Percentiles rank a stretch among this genome's conserved stretches.
Conservation (phyloP, 768 basidiomycete species). For the Gelatoporia subvermispora region DNA sequence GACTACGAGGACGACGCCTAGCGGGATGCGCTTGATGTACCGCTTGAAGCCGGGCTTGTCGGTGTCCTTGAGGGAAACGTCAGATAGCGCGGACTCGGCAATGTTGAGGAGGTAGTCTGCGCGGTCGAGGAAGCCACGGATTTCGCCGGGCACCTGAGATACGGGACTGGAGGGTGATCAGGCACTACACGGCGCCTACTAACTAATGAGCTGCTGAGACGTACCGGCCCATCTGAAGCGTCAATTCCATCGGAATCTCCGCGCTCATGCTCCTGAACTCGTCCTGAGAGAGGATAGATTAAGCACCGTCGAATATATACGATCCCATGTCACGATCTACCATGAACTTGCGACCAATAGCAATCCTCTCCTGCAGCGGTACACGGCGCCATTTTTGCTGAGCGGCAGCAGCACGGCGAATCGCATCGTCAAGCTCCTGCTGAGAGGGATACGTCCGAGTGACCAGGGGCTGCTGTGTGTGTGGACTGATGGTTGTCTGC, state of each 20-base stretch:
- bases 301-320: neutral
- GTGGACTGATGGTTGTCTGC: slow-evolving; percentile 85
- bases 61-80: slow-evolving; percentile 68
- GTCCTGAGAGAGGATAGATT: slow-evolving; percentile 33
- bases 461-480: slow-evolving; percentile 66
- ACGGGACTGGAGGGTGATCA: slow-evolving; percentile 58
- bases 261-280: slow-evolving; percentile 50
- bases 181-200: neutral
- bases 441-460: slow-evolving; percentile 61
- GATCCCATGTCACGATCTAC: slow-evolving; percentile 38
- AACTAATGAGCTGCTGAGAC: slow-evolving; percentile 13
- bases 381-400: slow-evolving; percentile 71
- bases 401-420: slow-evolving; percentile 54
- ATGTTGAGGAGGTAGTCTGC: slow-evolving; percentile 83
- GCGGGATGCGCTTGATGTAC: slow-evolving; percentile 76
- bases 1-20: slow-evolving; percentile 86
- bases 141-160: slow-evolving; percentile 72
- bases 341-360: slow-evolving; percentile 67
- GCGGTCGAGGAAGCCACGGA: slow-evolving; percentile 76
- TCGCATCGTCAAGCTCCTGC: slow-evolving; percentile 53
- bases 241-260: slow-evolving; percentile 70
- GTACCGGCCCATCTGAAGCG: slow-evolving; percentile 89
- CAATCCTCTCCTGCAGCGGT: slow-evolving; percentile 58
- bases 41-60: slow-evolving; percentile 82
- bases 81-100: slow-evolving; percentile 67